phyloP scores from a whole-genome alignment of 202 grass and related monocot genomes.

The Hordeum pubiflorum region DNA sequence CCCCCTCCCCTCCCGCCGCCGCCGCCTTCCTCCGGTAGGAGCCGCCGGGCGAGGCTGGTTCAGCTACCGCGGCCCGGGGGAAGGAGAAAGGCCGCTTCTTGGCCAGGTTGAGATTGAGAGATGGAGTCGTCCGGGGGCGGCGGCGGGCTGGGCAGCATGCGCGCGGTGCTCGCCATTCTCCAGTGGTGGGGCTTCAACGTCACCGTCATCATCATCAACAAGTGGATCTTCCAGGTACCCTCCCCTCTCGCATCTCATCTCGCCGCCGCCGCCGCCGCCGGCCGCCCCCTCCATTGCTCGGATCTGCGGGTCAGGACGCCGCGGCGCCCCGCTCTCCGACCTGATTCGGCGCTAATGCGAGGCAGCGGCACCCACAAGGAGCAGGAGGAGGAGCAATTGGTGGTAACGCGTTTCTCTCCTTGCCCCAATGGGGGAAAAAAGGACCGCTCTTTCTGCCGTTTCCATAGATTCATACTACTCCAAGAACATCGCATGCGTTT shows the following conservation, averaged over 20 bases:
- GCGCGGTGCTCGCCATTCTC: conserved; percentile 71
- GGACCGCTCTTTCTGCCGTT: neutral
- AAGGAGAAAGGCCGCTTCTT: neutral
- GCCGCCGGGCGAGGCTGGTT: neutral
- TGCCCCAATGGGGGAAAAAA: neutral
- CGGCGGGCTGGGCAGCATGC: conserved; percentile 48
- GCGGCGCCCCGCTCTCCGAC: neutral
- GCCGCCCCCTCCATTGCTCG: neutral
- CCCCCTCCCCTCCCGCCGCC: too few relatives aligned
- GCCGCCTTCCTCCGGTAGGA: too few relatives aligned
- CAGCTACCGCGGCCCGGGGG: neutral
- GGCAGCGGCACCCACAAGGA: neutral
- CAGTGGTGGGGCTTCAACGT: conserved; percentile 99
- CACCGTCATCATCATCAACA: conserved; percentile 99
- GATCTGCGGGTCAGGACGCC: neutral
- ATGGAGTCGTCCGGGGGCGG: conserved; percentile 56
- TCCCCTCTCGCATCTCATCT: neutral
- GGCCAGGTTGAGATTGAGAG: neutral
- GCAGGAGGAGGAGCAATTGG: neutral
- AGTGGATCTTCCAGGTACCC: conserved; percentile 97
- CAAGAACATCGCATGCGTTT: neutral
- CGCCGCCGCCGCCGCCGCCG: too few relatives aligned
- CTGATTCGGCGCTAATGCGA: neutral
- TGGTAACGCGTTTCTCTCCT: neutral
- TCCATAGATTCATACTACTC: neutral